Percentiles rank a stretch among this genome's conserved stretches.
Conservation (phyloP, 805 yeast species). For the Lipomyces orientalis region DNA sequence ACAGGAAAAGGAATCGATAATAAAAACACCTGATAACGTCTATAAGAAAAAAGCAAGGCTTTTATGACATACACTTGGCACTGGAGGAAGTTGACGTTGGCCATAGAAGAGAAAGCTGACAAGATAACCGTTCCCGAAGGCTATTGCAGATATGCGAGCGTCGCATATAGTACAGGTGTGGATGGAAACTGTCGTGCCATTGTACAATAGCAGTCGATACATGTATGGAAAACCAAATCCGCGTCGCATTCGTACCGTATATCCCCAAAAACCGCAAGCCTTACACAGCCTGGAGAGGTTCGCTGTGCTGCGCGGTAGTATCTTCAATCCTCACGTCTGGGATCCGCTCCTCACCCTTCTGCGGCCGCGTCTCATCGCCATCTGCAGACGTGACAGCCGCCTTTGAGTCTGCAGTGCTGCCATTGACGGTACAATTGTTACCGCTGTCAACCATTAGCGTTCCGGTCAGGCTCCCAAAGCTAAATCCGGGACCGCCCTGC, state of each 20-base stretch:
- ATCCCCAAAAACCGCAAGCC: neutral
- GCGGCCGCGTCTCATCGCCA: neutral
- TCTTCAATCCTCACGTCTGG: slow-evolving; percentile 10
- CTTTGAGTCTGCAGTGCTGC: neutral
- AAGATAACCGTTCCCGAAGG: neutral
- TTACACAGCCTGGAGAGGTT: neutral
- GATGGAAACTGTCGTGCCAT: neutral
- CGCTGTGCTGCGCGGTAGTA: slow-evolving; percentile 1
- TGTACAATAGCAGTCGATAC: neutral
- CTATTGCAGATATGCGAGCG: neutral
- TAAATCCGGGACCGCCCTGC: neutral
- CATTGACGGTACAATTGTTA: neutral
- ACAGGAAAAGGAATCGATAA: neutral
- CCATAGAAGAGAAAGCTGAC: neutral
- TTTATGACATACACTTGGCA: neutral
- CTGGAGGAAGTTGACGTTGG: neutral
- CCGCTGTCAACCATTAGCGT: slow-evolving; percentile 5
- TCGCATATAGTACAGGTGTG: neutral
- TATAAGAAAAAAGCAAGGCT: neutral
- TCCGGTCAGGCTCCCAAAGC: slow-evolving; percentile 12
- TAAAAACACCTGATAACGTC: neutral
- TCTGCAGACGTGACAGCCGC: neutral
- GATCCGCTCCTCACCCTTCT: neutral
- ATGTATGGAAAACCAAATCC: neutral
- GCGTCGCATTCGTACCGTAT: neutral